Evolutionary conservation across 768 basidiomycete genomes (phyloP), one percentile per base, ranked within the genome.

Genomic region (Suillus decipiens): DNA sequence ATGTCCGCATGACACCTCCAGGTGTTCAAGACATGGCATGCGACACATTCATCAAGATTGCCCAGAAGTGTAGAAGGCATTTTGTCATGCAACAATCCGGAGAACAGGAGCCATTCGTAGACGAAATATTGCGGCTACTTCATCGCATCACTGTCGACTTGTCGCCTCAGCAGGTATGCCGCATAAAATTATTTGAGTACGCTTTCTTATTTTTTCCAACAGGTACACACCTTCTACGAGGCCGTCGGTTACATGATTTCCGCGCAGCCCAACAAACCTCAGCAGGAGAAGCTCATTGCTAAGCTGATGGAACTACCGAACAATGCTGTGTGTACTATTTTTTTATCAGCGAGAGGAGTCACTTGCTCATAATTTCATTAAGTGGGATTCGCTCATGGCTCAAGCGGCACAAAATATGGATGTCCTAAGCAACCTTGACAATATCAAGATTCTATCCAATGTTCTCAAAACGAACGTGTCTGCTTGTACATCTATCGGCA

Each of bases 21-120:
- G 94, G 96, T 80, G 97, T 99, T 12, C 97, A 99, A 76, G 97
- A 99, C 79, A 99, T 99, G 97, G 97, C 97, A 53, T 99, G 97
- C 78, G 97, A 99, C 75, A 99, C 97, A 0, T 99, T 99, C 78
- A 99, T 99, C 82, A 99, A 99, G 79, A 99, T 99, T 69, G 95
- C 97, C 28, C 97, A 99, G 75, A 99, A 99, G 76, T 99, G 96
- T 75, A 85, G 95, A 47, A 85, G 96, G 60, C 97, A 99, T 76
- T 99, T 99, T 70, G 95, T 99, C 64, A 95, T 99, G 91, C 94
- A 96, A 72, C 97, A 99, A 75, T 90, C 95, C 10, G 95, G 95
- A 64, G 97, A 99, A 77, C 87, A 87, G 60, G 97, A 99, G 72
- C 97, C 97, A 2, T 99, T 99, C 76, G 91, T 99, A 51, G 96